phyloP scores from a whole-genome alignment of 2,329 filamentous ascomycete genomes.

The Cercospora berteroae region DNA sequence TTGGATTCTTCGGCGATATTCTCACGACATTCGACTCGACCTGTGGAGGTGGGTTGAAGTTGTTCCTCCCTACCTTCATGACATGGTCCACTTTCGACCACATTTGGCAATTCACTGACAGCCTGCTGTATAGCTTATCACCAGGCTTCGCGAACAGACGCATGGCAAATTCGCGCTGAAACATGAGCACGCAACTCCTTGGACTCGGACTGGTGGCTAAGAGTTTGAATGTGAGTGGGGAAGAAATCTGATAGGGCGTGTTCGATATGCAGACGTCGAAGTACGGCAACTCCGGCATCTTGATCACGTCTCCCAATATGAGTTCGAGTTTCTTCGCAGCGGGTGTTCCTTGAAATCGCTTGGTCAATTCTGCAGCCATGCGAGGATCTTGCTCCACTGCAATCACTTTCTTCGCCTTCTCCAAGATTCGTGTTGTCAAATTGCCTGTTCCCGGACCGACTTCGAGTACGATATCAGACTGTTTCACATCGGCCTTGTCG shows the following conservation, averaged over 20 bases:
- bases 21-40: conserved; percentile 90
- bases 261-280: conserved; percentile 85
- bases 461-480: conserved; percentile 85
- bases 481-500: conserved; percentile 83
- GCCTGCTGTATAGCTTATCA: conserved; percentile 84
- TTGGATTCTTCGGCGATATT: conserved; percentile 80
- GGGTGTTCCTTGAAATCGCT: conserved; percentile 87
- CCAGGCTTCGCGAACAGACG: conserved; percentile 83
- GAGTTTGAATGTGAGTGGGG: conserved; percentile 86
- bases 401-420: conserved; percentile 78
- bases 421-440: conserved; percentile 82
- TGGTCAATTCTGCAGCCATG: conserved; percentile 93
- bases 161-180: conserved; percentile 91
- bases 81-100: conserved; percentile 72
- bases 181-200: conserved; percentile 85
- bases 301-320: conserved; percentile 88
- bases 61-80: conserved; percentile 93
- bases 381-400: conserved; percentile 91
- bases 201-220: conserved; percentile 79
- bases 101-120: conserved; percentile 92
- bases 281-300: conserved; percentile 68
- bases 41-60: conserved; percentile 91
- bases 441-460: conserved; percentile 89
- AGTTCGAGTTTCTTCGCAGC: conserved; percentile 82
- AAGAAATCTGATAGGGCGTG: conserved; percentile 78